phyloP scores from a whole-genome alignment of 2,329 filamentous ascomycete genomes.

The Cordyceps javanica region DNA sequence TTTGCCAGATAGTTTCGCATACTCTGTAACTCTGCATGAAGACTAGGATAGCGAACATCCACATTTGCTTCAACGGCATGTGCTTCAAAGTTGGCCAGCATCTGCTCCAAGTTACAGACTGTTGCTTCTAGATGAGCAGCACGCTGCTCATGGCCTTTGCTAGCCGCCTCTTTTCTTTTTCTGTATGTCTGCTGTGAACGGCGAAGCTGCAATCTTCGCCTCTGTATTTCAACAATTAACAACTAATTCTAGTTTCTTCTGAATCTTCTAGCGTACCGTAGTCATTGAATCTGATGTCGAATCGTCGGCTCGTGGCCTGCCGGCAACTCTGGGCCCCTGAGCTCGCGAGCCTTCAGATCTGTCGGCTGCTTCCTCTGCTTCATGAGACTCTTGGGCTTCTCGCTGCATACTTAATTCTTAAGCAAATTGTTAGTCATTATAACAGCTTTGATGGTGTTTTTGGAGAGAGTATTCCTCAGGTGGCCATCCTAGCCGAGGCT shows the following conservation, averaged over 20 bases:
- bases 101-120: not conserved
- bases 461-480: too few relatives aligned
- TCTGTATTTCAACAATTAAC: not conserved
- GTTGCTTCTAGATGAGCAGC: not conserved
- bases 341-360: not conserved
- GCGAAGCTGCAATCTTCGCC: not conserved
- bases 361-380: not conserved
- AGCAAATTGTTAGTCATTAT: not conserved
- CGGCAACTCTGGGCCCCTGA: not conserved
- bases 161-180: not conserved
- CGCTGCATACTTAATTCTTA: not conserved
- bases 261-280: not conserved
- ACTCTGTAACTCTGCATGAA: not conserved
- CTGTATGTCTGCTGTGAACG: not conserved
- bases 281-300: not conserved
- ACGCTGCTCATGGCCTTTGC: not conserved
- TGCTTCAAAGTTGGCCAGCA: not conserved
- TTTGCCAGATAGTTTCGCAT: not conserved
- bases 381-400: not conserved
- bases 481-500: too few relatives aligned
- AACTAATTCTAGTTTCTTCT: not conserved
- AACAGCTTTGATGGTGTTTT: too few relatives aligned
- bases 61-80: not conserved
- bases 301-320: not conserved
- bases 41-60: not conserved